These are phyloP conservation scores for Euphorbia pulcherrima DNA, from an alignment of 345 rosid species.

Conservation along the genomic window DNA sequence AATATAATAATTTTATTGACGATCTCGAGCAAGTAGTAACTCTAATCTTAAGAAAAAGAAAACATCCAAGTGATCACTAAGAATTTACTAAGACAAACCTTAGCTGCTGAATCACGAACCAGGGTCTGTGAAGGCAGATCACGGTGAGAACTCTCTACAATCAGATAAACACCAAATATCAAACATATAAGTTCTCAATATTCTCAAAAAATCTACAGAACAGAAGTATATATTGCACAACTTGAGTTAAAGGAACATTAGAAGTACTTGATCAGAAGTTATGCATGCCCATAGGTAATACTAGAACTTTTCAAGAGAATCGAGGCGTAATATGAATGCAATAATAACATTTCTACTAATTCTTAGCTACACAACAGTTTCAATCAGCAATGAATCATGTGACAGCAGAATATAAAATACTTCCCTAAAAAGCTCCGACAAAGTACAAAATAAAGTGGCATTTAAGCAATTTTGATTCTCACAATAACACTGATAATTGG, in stretches of 20 bases:
- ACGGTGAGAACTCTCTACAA: constrained; percentile 85
- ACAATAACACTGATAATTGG: background rate
- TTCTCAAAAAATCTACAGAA: too few species aligned
- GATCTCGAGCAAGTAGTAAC: background rate
- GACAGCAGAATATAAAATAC: background rate
- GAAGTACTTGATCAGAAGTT: background rate
- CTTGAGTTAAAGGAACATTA: background rate
- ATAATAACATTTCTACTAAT: background rate
- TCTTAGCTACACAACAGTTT: background rate
- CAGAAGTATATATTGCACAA: background rate
- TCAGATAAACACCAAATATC: constrained; percentile 11
- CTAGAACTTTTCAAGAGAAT: background rate
- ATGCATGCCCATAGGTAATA: background rate
- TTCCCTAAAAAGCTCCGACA: background rate
- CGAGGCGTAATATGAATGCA: background rate
- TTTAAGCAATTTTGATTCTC: background rate
- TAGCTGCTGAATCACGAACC: constrained; percentile 63
- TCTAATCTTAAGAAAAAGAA: background rate
- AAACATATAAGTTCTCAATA: constrained; percentile 10
- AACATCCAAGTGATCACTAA: background rate
- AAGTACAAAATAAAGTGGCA: background rate
- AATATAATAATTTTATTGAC: background rate
- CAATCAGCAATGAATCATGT: background rate
- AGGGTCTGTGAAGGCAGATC: constrained; percentile 71
- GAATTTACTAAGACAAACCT: constrained; percentile 36